Evolutionary conservation across 1,284 basidiomycete species (phyloP).

Genomic region (Leccinum cinnamomeum): DNA sequence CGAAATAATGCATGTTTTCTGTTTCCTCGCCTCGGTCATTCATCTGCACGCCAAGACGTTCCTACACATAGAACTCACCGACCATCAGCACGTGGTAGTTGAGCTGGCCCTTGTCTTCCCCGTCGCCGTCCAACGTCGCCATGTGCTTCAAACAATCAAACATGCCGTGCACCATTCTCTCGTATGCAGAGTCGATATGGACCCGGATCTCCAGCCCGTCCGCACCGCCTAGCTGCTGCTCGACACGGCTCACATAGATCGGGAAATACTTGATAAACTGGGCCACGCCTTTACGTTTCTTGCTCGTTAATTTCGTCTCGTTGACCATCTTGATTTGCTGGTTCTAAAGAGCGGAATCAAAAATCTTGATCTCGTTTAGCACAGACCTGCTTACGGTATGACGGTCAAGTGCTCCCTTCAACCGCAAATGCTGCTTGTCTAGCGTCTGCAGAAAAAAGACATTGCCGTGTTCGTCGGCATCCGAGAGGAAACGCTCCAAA

Average conservation of each 20-base stretch:
- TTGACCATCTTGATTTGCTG: constrained; percentile 92
- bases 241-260: constrained; percentile 81
- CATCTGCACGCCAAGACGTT: background rate
- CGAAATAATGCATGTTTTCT: constrained; percentile 98
- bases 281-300: constrained; percentile 91
- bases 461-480: constrained; percentile 79
- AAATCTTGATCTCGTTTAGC: background rate
- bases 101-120: constrained; percentile 93
- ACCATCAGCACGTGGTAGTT: constrained; percentile 97
- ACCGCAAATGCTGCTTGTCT: constrained; percentile 78
- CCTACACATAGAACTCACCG: constrained; percentile 53
- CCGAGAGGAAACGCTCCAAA: constrained; percentile 76
- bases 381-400: constrained; percentile 62
- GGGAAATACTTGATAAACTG: constrained; percentile 95
- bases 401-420: constrained; percentile 72
- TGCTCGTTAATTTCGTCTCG: constrained; percentile 86
- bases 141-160: constrained; percentile 93
- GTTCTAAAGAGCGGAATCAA: constrained; percentile 45
- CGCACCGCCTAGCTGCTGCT: constrained; percentile 80
- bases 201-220: constrained; percentile 78
- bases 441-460: constrained; percentile 73
- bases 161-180: constrained; percentile 84
- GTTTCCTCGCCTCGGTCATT: constrained; percentile 8
- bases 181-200: constrained; percentile 83
- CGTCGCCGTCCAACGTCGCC: constrained; percentile 87